Conservation (phyloP, 129 eudicot genomes). For the Flaveria linearis region DNA sequence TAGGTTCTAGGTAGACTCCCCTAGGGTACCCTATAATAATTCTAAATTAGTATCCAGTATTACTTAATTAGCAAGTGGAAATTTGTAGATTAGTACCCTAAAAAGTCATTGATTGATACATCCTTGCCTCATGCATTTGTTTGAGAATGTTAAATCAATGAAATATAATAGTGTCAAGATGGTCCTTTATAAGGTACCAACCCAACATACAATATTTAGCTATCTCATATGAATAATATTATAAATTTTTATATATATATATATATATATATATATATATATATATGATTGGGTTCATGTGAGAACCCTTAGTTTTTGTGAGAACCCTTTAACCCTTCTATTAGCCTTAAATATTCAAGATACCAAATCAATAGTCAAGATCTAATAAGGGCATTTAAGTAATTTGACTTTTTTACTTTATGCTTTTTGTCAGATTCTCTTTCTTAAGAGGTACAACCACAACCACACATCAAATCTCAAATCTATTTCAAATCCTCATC, state of each 20-base stretch:
- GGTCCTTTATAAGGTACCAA: constrained; percentile 9
- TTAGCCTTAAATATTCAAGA: too few species aligned
- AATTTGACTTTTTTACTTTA: too few species aligned
- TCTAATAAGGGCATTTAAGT: too few species aligned
- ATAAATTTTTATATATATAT: neutral
- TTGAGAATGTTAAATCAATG: constrained; percentile 16
- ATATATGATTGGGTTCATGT: too few species aligned
- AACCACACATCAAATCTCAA: too few species aligned
- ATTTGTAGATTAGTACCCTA: constrained; percentile 1
- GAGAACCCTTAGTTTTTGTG: too few species aligned
- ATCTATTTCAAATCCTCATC: too few species aligned
- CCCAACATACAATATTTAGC: neutral
- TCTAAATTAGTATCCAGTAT: neutral
- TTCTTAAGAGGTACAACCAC: too few species aligned
- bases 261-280: too few species aligned
- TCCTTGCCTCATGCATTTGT: constrained; percentile 24
- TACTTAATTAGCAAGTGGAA: neutral
- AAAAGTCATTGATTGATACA: constrained; percentile 27
- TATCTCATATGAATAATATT: neutral
- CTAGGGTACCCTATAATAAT: constrained; percentile 10
- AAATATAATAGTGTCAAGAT: constrained; percentile 16
- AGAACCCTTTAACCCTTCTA: too few species aligned
- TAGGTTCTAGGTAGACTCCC: neutral
- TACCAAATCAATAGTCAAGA: too few species aligned
- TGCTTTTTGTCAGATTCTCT: too few species aligned